Base-by-base conservation (phyloP, 2,329 filamentous ascomycete species). In the Helminthosporium solani region DNA sequence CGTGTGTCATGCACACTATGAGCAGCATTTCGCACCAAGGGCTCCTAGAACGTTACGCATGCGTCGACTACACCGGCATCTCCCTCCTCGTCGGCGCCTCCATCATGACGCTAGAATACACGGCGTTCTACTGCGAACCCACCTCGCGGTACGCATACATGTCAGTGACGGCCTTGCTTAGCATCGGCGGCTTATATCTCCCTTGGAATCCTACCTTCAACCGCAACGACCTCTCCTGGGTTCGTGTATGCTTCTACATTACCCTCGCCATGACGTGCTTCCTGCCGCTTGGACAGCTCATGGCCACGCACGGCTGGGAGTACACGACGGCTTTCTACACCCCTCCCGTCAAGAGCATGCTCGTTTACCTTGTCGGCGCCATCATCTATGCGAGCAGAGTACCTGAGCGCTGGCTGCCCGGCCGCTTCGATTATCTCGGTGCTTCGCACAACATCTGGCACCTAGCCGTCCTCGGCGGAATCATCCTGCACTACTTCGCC, bases 401-500 rank as follows among this genome's bases (percentile, higher is more conserved):
- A 1, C 94, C 94, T 2, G 94, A 99, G 75, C 80, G 91, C 51
- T 99, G 90, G 87, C 87, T 80, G 58, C 94, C 94, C 0, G 94
- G 94, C 40, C 83, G 87, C 67, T 99, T 99, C 60, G 94, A 99
- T 71, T 97, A 97, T 67, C 80, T 95, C 33, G 94, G 94, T 31
- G 91, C 90, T 36, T 95, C 89, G 69, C 94, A 99, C 73, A 99
- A 99, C 70, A 84, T 99, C 47, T 99, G 94, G 94, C 94, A 99
- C 71, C 73, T 95, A 27, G 94, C 94, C 7, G 94, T 99, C 9
- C 76, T 99, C 21, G 90, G 91, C 14, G 94, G 94, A 9, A 99
- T 99, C 47, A 72, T 97, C n/a, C 97, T 96, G 69, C 94, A 99
- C 71, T 99, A 97, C 73, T 80, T 81, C 18, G 94, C 94, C 15